phyloP scores from a whole-genome alignment of 2,329 filamentous ascomycete genomes.

The Phaeomoniella chlamydospora region DNA sequence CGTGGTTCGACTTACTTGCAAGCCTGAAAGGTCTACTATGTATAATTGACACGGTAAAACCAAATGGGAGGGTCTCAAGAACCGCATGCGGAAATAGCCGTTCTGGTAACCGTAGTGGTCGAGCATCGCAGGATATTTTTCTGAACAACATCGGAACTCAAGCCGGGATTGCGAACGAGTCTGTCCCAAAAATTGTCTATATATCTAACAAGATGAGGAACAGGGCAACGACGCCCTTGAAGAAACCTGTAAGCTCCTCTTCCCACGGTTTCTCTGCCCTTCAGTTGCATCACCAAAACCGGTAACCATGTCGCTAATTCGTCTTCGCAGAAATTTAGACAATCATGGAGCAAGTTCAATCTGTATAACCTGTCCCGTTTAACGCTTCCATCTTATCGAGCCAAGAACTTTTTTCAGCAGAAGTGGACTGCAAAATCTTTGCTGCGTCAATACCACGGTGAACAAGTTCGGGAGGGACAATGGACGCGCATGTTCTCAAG shows the following conservation, averaged over 20 bases:
- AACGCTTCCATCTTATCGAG: slow-evolving; percentile 22
- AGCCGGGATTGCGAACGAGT: neutral
- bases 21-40: too few species aligned
- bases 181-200: neutral
- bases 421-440: slow-evolving; percentile 88
- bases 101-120: neutral
- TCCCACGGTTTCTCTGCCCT: neutral
- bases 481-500: slow-evolving; percentile 89
- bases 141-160: neutral
- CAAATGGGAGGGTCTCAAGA: too few species aligned
- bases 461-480: slow-evolving; percentile 81
- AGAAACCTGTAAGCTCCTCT: slow-evolving; percentile 16
- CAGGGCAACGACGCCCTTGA: slow-evolving; percentile 25
- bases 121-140: neutral
- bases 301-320: neutral
- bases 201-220: slow-evolving; percentile 22
- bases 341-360: slow-evolving; percentile 97
- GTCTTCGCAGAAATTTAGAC: slow-evolving; percentile 62
- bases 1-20: too few species aligned
- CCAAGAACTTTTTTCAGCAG: slow-evolving; percentile 83
- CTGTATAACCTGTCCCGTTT: slow-evolving; percentile 69
- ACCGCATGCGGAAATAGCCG: too few species aligned
- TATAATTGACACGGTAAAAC: too few species aligned
- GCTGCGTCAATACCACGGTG: slow-evolving; percentile 81
- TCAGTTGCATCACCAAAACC: neutral